Evolutionary conservation across 2,329 filamentous ascomycete genomes (phyloP).

Genomic region (Bipolaris sorokiniana): DNA sequence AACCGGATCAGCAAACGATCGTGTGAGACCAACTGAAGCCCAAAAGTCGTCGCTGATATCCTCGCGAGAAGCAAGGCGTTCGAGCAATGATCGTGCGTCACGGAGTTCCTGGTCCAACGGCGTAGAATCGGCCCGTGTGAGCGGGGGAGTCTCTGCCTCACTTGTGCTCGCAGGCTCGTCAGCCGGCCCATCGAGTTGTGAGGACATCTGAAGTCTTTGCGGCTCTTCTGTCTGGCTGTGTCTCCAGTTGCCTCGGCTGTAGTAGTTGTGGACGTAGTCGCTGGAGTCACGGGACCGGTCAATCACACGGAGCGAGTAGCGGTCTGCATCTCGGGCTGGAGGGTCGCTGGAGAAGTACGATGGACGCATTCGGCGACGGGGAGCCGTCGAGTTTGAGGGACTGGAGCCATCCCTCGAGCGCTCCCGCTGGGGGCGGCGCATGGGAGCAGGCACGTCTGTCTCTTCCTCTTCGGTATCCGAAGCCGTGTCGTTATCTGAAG

Average conservation of each 20-base stretch:
- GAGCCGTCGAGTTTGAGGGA: conserved; percentile 12
- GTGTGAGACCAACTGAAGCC: conserved; percentile 56
- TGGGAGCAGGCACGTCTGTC: conserved; percentile 27
- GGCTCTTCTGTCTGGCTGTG: conserved; percentile 10
- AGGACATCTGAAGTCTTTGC: conserved; percentile 10
- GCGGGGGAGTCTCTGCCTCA: conserved; percentile 28
- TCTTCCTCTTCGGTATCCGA: conserved; percentile 62
- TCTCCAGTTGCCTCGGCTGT: conserved; percentile 18
- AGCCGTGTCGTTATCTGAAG: conserved; percentile 49
- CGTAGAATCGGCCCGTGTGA: conserved; percentile 13
- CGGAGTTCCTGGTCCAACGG: conserved; percentile 55
- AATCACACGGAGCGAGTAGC: conserved; percentile 37
- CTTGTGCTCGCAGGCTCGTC: conserved; percentile 27
- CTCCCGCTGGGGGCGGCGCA: conserved; percentile 33
- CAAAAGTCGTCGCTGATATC: conserved; percentile 86
- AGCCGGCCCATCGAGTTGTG: conserved; percentile 25
- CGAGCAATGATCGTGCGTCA: conserved; percentile 75
- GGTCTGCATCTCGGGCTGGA: conserved; percentile 33
- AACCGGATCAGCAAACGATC: conserved; percentile 44
- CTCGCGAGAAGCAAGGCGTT: conserved; percentile 70
- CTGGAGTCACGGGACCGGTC: conserved; percentile 38
- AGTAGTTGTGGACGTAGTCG: conserved; percentile 39
- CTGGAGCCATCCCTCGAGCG: conserved; percentile 9
- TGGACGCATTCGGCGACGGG: conserved; percentile 25
- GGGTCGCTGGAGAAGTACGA: conserved; percentile 35